Evolutionary conservation across 2,329 filamentous ascomycete species (phyloP).

Genomic region (Tolypocladium sp.): DNA sequence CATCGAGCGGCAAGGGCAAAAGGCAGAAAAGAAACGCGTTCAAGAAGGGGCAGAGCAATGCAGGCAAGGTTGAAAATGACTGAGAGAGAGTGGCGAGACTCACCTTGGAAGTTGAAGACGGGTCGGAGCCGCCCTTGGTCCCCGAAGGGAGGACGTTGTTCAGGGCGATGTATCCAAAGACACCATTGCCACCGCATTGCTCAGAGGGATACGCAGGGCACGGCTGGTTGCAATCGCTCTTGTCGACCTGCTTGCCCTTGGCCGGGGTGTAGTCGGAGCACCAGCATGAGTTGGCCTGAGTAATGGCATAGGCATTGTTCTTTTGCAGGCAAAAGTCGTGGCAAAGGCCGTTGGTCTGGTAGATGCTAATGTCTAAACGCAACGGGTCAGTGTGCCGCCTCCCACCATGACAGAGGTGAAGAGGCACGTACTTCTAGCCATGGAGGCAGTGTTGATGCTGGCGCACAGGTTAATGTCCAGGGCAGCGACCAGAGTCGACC

Average conservation of each 20-base stretch:
- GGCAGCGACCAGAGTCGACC: constrained; percentile 12
- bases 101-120: constrained; percentile 14
- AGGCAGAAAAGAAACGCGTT: background rate
- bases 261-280: constrained; percentile 62
- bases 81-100: constrained; percentile 10
- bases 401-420: too few species aligned
- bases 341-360: constrained; percentile 64
- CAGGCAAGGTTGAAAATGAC: background rate
- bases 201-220: constrained; percentile 65
- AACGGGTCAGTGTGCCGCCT: background rate
- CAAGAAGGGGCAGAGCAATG: background rate
- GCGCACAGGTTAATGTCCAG: constrained; percentile 24
- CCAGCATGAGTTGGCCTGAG: constrained; percentile 61
- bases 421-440: constrained; percentile 19
- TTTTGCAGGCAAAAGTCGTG: constrained; percentile 42
- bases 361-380: constrained; percentile 41
- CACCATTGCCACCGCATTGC: constrained; percentile 50
- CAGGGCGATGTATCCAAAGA: constrained; percentile 59
- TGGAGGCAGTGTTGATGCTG: constrained; percentile 25
- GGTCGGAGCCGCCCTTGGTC: constrained; percentile 28
- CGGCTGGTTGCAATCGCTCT: constrained; percentile 38
- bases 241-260: constrained; percentile 26
- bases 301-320: constrained; percentile 57
- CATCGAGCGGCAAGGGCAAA: background rate
- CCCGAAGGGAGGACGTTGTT: constrained; percentile 41